These are phyloP conservation scores for Plantago coronopus DNA, from an alignment of 305 asterid genomes.

Conservation along the genomic window DNA sequence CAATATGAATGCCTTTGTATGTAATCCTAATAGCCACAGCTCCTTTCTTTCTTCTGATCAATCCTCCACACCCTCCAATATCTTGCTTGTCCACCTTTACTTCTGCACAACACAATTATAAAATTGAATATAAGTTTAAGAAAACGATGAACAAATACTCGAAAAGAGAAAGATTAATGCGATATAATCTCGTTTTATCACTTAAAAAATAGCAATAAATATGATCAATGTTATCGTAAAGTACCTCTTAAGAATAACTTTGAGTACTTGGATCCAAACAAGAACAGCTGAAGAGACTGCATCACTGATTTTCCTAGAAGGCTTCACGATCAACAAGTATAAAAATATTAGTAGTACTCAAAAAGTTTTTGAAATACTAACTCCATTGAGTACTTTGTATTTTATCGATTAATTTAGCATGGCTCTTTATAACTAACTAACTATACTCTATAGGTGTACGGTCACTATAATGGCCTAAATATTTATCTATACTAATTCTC, in stretches of 20 bases:
- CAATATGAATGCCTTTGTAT: slow-evolving; percentile 47
- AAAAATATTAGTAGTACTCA: not conserved
- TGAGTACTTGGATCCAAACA: slow-evolving; percentile 44
- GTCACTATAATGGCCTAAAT: too few relatives aligned
- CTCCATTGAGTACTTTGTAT: too few relatives aligned
- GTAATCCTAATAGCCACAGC: slow-evolving; percentile 53
- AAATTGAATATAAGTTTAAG: too few relatives aligned
- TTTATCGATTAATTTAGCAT: too few relatives aligned
- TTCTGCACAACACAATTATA: too few relatives aligned
- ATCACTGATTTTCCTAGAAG: slow-evolving; percentile 53
- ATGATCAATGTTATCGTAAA: not conserved
- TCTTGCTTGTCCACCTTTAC: slow-evolving; percentile 50
- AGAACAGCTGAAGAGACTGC: slow-evolving; percentile 60
- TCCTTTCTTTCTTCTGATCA: slow-evolving; percentile 68
- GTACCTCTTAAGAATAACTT: slow-evolving; percentile 35
- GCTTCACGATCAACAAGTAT: slow-evolving; percentile 21
- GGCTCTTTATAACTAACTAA: too few relatives aligned
- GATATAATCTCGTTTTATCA: too few relatives aligned
- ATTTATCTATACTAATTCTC: too few relatives aligned
- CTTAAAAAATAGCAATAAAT: too few relatives aligned
- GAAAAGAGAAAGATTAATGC: too few relatives aligned
- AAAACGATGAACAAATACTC: not conserved
- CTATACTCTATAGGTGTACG: too few relatives aligned
- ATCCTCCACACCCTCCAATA: slow-evolving; percentile 56
- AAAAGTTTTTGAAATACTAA: too few relatives aligned